Evolutionary conservation across 495 filamentous ascomycete genomes (phyloP).

Genomic region (Lophium mytilinum): DNA sequence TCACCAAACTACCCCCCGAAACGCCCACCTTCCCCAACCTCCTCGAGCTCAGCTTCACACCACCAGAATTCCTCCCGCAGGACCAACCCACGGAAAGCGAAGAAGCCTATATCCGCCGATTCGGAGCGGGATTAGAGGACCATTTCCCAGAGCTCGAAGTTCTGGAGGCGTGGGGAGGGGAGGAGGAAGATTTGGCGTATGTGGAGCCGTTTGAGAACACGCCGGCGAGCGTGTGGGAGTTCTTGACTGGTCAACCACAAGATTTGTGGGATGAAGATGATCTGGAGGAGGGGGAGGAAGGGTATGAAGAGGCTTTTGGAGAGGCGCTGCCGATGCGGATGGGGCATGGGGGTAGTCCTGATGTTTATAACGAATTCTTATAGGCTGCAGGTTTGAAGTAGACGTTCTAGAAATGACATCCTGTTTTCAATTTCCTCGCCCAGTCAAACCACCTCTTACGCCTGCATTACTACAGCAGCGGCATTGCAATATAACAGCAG

Average conservation of each 20-base stretch:
- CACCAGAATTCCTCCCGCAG: background rate
- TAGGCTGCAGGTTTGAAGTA: no score
- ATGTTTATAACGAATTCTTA: no score
- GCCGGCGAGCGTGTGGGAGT: constrained; percentile 19
- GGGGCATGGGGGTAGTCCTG: no score
- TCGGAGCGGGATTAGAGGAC: background rate
- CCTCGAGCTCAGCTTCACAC: background rate
- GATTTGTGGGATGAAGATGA: background rate
- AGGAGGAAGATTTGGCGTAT: constrained; percentile 17
- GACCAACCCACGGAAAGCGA: background rate
- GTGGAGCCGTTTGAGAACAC: constrained; percentile 17
- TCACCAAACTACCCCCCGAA: background rate
- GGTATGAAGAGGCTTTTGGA: background rate
- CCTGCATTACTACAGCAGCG: no score
- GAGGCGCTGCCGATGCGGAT: background rate
- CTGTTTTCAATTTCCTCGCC: no score
- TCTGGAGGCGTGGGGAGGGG: constrained; percentile 14
- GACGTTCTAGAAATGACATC: no score
- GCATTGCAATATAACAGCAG: no score
- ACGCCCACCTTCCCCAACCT: background rate
- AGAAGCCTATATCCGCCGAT: background rate
- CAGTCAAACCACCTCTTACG: no score
- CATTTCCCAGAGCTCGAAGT: constrained; percentile 14
- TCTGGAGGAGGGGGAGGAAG: background rate
- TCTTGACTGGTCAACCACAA: constrained; percentile 13